phyloP scores from a whole-genome alignment of 768 basidiomycete genomes.

The Amanita exitialis region DNA sequence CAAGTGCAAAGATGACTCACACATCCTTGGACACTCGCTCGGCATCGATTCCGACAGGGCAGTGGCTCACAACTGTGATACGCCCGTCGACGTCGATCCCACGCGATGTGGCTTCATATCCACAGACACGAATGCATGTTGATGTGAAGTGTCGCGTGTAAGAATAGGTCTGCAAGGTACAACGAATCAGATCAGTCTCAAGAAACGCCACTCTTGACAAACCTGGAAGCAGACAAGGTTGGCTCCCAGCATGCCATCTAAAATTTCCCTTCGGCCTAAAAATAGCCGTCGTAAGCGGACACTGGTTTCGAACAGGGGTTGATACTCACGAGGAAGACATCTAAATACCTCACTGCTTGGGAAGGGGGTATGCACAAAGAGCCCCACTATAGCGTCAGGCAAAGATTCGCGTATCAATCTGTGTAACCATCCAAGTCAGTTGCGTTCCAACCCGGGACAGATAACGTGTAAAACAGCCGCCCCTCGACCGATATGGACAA shows the following conservation, averaged over 20 bases:
- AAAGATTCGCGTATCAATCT: constrained; percentile 67
- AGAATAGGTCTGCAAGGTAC: constrained; percentile 60
- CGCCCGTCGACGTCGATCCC: constrained; percentile 85
- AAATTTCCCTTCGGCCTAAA: constrained; percentile 79
- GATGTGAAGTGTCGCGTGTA: constrained; percentile 93
- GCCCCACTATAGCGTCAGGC: constrained; percentile 64
- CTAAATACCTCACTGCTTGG: constrained; percentile 95
- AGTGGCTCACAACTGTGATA: constrained; percentile 74
- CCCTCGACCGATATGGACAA: background rate
- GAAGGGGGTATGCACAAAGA: constrained; percentile 98
- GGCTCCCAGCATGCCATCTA: constrained; percentile 97
- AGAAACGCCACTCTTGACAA: constrained; percentile 8
- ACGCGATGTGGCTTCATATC: constrained; percentile 70
- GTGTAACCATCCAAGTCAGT: background rate
- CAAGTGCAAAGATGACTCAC: constrained; percentile 24
- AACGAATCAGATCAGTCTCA: background rate
- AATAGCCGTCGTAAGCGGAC: background rate
- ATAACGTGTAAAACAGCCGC: constrained; percentile 6
- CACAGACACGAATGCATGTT: constrained; percentile 92
- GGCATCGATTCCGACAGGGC: constrained; percentile 93
- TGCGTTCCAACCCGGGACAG: background rate
- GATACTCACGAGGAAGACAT: constrained; percentile 71
- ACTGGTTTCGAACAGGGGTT: background rate
- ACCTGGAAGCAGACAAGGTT: constrained; percentile 94
- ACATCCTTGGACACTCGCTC: constrained; percentile 79